Evolutionary conservation across 75 land plant genomes (phyloP).

Genomic region (Selaginella moellendorffii): DNA sequence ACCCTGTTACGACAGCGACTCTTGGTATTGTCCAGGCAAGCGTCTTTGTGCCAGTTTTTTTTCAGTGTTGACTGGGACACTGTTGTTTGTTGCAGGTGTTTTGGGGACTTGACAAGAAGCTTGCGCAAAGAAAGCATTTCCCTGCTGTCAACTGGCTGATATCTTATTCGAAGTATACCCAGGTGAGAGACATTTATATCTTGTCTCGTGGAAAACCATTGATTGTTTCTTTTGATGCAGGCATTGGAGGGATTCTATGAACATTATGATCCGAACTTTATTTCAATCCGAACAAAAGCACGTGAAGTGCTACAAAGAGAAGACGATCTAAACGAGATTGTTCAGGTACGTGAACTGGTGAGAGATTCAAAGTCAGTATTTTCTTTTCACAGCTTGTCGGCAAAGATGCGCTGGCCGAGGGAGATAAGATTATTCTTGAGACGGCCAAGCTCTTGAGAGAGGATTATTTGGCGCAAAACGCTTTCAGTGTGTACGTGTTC

Average conservation of each 20-base stretch:
- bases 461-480: constrained; percentile 98
- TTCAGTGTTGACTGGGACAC: not conserved
- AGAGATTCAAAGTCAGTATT: constrained; percentile 60
- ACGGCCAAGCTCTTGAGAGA: constrained; percentile 95
- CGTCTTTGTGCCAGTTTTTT: too few species aligned
- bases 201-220: constrained; percentile 10
- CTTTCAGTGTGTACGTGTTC: constrained; percentile 77
- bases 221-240: constrained; percentile 28
- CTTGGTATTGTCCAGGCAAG: constrained; percentile 97
- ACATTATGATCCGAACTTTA: constrained; percentile 84
- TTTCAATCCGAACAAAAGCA: constrained; percentile 92
- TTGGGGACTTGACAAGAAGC: constrained; percentile 99
- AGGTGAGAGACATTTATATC: constrained; percentile 32
- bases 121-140: constrained; percentile 98
- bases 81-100: constrained; percentile 60
- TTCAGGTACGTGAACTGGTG: constrained; percentile 55
- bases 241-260: constrained; percentile 95
- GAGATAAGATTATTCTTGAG: constrained; percentile 84
- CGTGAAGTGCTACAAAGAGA: constrained; percentile 98
- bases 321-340: constrained; percentile 99
- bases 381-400: constrained; percentile 73
- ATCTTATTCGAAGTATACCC: constrained; percentile 86
- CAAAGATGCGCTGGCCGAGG: constrained; percentile 94
- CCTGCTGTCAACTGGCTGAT: constrained; percentile 99
- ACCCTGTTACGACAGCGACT: constrained; percentile 98